Conservation (phyloP, 306 rosid genomes). For the Psophocarpus tetragonolobus region DNA sequence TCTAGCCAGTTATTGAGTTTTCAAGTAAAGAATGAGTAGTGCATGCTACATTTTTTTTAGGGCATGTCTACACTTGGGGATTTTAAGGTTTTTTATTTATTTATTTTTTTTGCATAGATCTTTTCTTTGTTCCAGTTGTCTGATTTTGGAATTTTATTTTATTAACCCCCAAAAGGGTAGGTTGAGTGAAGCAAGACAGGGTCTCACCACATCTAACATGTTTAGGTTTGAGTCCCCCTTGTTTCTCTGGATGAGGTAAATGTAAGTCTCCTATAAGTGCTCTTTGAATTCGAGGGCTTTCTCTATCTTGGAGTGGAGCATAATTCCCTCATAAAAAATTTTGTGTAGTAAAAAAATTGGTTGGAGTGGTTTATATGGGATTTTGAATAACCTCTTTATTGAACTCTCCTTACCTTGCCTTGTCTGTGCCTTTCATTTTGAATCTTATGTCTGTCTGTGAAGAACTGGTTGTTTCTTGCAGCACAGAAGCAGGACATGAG, state of each 20-base stretch:
- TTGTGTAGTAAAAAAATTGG: background rate
- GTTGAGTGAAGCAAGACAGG: background rate
- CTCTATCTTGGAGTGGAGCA: background rate
- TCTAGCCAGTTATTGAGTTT: background rate
- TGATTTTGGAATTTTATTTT: conserved; percentile 19
- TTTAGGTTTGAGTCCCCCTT: background rate
- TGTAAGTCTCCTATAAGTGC: background rate
- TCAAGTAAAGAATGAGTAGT: background rate
- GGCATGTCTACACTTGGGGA: background rate
- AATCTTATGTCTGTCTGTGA: conserved; percentile 19
- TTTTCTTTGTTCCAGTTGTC: background rate
- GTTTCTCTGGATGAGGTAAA: background rate
- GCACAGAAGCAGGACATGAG: conserved; percentile 61
- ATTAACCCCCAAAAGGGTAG: background rate
- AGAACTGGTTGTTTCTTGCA: conserved; percentile 41
- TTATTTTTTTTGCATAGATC: too few relatives aligned
- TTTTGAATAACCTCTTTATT: conserved; percentile 49
- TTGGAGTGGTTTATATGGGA: conserved; percentile 22
- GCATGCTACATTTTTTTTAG: background rate
- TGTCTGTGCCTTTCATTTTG: conserved; percentile 12
- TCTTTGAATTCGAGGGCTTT: background rate
- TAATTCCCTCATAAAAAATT: background rate
- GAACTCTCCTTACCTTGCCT: conserved; percentile 63
- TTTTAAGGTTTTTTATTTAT: conserved; percentile 16
- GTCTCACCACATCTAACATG: background rate